Evolutionary conservation across 2,329 filamentous ascomycete genomes (phyloP), one percentile per base, ranked within the genome.

Genomic region (Saccharata proteae): DNA sequence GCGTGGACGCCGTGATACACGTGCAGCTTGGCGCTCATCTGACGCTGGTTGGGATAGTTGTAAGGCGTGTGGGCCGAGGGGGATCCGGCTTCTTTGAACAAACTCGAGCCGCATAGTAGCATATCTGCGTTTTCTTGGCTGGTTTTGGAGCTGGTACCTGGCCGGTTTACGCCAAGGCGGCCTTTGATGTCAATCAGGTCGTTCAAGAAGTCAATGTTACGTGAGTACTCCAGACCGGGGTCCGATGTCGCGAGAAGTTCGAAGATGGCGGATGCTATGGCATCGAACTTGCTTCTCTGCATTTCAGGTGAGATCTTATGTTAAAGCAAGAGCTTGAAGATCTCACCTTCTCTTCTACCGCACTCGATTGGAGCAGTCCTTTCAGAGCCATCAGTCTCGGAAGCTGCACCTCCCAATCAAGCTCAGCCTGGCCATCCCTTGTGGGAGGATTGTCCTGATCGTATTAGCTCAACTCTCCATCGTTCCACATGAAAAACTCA

Each of bases 11-110:
- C 80, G 39, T 73, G 77, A 16, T 82, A 58, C 40, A 71, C 72
- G 48, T 84, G 79, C 15, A 86, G 56, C 47, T 77, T 78, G 15
- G 80, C 80, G 39, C 73, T 77, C 40, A 69, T 59, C 54, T 83
- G 80, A 17, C 70, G 67, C 19, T 62, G 47, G 30, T 58, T 50
- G 16, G 55, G 55, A 9, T 55, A 61, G 6, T 49, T 40, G 4
- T 58, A 58, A 6, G 55, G 44, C 22, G 39, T 45, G 33, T 64
- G 59, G 4, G 48, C 44, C 9, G 45, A 49, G 14, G 55, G 61
- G 13, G 66, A 67, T 3, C 69, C 67, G n/a, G 31, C 31, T n/a
- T 7, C 10, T 14, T 66, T 58, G 47, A 71, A 81, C 2, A 83
- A 60, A 13, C 64, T 71, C 1, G 78, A 84, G 9, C 67, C 64